Percentiles rank a stretch among this genome's conserved stretches.
phyloP scores from a whole-genome alignment of 495 filamentous ascomycete species.

The Penicillium robsamsonii region DNA sequence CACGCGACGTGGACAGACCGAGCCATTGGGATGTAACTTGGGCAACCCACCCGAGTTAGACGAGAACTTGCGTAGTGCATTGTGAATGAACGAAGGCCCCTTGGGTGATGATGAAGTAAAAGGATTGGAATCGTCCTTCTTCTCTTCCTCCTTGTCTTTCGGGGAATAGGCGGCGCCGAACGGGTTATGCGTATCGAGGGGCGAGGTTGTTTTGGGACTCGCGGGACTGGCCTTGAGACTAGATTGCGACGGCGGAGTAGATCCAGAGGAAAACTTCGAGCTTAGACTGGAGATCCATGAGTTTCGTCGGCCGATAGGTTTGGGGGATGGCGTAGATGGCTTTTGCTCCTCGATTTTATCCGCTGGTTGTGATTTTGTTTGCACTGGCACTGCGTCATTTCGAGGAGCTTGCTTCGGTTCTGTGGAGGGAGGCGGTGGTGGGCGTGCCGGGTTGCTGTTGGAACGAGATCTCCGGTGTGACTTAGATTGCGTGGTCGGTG shows the following conservation, averaged over 20 bases:
- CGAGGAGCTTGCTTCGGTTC: conserved; percentile 19
- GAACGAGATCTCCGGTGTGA: conserved; percentile 26
- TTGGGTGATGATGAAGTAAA: conserved; percentile 67
- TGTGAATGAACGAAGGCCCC: conserved; percentile 74
- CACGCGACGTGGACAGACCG: conserved; percentile 67
- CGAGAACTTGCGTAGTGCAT: conserved; percentile 77
- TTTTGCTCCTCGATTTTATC: conserved; percentile 27
- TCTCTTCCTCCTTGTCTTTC: conserved; percentile 56
- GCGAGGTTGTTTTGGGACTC: conserved; percentile 45
- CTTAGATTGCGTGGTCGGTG: conserved; percentile 18
- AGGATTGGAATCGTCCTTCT: conserved; percentile 51
- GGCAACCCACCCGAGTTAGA: conserved; percentile 54
- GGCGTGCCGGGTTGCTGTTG: conserved; percentile 23
- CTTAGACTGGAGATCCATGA: conserved; percentile 93
- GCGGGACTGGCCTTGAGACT: conserved; percentile 40
- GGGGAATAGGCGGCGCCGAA: conserved; percentile 55
- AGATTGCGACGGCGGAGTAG: conserved; percentile 46
- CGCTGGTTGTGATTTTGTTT: conserved; percentile 20
- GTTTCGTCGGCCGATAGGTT: conserved; percentile 55
- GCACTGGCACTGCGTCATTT: conserved; percentile 17
- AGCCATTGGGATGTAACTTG: conserved; percentile 52
- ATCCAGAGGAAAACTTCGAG: conserved; percentile 84
- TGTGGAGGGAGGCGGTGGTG: conserved; percentile 18
- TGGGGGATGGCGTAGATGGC: conserved; percentile 31
- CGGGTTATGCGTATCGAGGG: conserved; percentile 45